Conservation (phyloP, 176 grass and related monocot species). For the Saccharum spontaneum region DNA sequence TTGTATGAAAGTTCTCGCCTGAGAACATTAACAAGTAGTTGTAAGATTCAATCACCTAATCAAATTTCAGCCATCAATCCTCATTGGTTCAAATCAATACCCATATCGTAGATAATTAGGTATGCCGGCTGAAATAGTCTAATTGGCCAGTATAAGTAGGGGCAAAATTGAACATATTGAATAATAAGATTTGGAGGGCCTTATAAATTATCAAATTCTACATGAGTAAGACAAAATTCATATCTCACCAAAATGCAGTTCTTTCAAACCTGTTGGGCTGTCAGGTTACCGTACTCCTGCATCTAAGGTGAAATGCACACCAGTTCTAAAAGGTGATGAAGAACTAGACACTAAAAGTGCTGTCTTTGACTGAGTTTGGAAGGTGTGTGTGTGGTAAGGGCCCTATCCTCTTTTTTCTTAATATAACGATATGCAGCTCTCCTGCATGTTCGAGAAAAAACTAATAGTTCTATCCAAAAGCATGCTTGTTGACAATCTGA, state of each 20-base stretch:
- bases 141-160: not conserved
- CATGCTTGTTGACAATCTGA: not conserved
- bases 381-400: no score
- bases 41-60: not conserved
- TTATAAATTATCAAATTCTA: constrained; percentile 11
- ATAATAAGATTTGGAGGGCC: not conserved
- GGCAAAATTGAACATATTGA: not conserved
- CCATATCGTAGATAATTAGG: not conserved
- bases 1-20: not conserved
- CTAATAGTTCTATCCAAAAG: not conserved
- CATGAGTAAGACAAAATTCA: not conserved
- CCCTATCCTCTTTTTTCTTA: no score
- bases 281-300: not conserved
- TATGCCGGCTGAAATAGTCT: not conserved
- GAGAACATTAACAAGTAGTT: not conserved
- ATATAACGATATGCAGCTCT: no score
- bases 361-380: no score
- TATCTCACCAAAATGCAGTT: not conserved
- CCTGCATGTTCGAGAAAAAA: no score
- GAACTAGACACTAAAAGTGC: not conserved
- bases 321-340: not conserved
- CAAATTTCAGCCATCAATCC: not conserved
- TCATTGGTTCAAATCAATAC: not conserved
- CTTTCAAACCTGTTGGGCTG: not conserved
- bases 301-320: not conserved